Conservation (phyloP, 2,329 filamentous ascomycete genomes). For the Diaporthe sp. region DNA sequence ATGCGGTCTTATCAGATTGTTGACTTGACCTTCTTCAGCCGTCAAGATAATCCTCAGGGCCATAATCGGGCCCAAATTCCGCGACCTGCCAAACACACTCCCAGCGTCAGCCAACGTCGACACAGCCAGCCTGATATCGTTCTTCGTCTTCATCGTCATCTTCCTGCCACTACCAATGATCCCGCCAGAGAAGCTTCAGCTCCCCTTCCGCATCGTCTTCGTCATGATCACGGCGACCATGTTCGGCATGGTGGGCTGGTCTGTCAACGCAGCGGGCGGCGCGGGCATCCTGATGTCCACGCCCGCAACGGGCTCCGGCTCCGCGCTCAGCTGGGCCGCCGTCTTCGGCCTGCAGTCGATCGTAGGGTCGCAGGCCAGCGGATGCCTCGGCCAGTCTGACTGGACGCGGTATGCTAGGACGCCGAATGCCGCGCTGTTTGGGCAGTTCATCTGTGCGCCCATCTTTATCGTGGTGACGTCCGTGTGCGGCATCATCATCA, state of each 20-base stretch:
- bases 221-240: conserved; percentile 48
- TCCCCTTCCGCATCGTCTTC: conserved; percentile 46
- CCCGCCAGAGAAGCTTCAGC: conserved; percentile 47
- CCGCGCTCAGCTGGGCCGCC: conserved; percentile 47
- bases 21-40: conserved; percentile 31
- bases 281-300: conserved; percentile 44
- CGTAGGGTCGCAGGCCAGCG: conserved; percentile 46
- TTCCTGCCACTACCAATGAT: conserved; percentile 46
- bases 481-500: conserved; percentile 52
- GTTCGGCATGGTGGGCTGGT: conserved; percentile 49
- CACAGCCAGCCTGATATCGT: conserved; percentile 45
- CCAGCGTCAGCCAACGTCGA: conserved; percentile 44
- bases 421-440: conserved; percentile 46
- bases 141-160: conserved; percentile 47
- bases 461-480: conserved; percentile 52
- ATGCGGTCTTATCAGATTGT: too few species aligned
- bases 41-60: conserved; percentile 48
- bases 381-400: conserved; percentile 48
- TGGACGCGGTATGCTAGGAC: conserved; percentile 49
- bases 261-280: conserved; percentile 45
- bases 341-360: conserved; percentile 48
- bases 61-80: conserved; percentile 45
- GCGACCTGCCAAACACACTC: conserved; percentile 44
- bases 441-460: conserved; percentile 48
- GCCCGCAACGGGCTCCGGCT: conserved; percentile 43